These are phyloP conservation scores for Starmerella riodocensis DNA, from an alignment of 805 yeast species.

Conservation along the genomic window DNA sequence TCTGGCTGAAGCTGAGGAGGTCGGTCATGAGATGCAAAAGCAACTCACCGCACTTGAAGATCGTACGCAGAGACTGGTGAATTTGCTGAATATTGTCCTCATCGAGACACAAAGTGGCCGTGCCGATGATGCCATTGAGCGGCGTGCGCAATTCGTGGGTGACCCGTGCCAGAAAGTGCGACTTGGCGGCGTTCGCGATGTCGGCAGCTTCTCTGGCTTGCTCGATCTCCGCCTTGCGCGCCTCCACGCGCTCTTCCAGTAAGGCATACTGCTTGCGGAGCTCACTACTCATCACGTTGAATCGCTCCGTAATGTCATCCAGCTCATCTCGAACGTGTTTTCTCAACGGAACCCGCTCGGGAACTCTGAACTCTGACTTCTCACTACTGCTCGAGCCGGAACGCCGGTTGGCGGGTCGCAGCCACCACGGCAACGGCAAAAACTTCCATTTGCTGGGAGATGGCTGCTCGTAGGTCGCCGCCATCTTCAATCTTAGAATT, in stretches of 20 bases:
- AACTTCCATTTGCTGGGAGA: conserved; percentile 13
- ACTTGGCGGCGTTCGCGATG: conserved; percentile 91
- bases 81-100: conserved; percentile 51
- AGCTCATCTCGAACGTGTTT: conserved; percentile 50
- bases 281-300: conserved; percentile 88
- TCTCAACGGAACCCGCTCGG: conserved; percentile 18
- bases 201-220: conserved; percentile 68
- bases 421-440: conserved; percentile 17
- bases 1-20: conserved; percentile 79
- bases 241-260: conserved; percentile 75
- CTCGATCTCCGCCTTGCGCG: conserved; percentile 79
- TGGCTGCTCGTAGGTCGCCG: conserved; percentile 21
- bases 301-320: conserved; percentile 76
- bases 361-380: conserved; percentile 16
- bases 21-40: conserved; percentile 82
- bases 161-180: conserved; percentile 82
- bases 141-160: conserved; percentile 94
- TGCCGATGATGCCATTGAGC: conserved; percentile 87
- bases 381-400: not conserved
- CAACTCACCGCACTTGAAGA: conserved; percentile 83
- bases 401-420: conserved; percentile 9
- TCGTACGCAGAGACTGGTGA: conserved; percentile 63
- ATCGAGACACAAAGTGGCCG: conserved; percentile 88
- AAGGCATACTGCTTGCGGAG: conserved; percentile 71
- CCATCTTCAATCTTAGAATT: conserved; percentile 20